A percentile compares a stretch with the other conserved stretches of the same genome.
Conservation (phyloP, 106 monocot species). For the Acanthochlamys bracteata region DNA sequence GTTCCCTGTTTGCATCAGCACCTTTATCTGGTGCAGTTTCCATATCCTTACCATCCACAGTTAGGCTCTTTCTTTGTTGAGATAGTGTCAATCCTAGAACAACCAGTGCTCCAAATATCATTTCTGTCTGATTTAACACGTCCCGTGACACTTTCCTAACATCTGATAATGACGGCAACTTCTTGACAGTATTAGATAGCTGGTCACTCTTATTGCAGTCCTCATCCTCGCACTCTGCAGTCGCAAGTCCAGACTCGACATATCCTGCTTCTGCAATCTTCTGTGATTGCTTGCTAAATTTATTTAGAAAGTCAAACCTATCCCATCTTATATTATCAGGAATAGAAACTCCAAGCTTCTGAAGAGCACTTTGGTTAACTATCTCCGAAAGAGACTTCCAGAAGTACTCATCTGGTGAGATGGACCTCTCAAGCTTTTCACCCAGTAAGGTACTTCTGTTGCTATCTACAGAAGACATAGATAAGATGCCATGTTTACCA, state of each 20-base stretch:
- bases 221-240: slow-evolving; percentile 24
- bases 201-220: slow-evolving; percentile 15
- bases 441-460: slow-evolving; percentile 9
- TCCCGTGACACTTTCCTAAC: slow-evolving; percentile 61
- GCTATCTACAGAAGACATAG: slow-evolving; percentile 5
- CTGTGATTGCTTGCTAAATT: slow-evolving; percentile 36
- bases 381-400: slow-evolving; percentile 52
- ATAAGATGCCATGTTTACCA: slow-evolving; percentile 5
- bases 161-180: slow-evolving; percentile 34
- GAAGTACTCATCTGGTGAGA: slow-evolving; percentile 43
- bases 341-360: slow-evolving; percentile 66
- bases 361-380: slow-evolving; percentile 39
- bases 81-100: slow-evolving; percentile 44
- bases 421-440: slow-evolving; percentile 9
- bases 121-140: slow-evolving; percentile 69
- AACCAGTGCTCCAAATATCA: slow-evolving; percentile 77
- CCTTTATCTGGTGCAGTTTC: slow-evolving; percentile 15
- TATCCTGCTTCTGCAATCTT: slow-evolving; percentile 68
- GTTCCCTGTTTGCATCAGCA: slow-evolving; percentile 9
- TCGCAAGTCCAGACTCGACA: slow-evolving; percentile 74
- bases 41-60: slow-evolving; percentile 1
- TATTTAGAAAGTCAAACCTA: slow-evolving; percentile 61
- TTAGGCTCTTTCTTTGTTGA: slow-evolving; percentile 27
- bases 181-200: neutral
- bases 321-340: slow-evolving; percentile 49